Evolutionary conservation across 148 eudicot genomes (phyloP).

Genomic region (Camellia japonica): DNA sequence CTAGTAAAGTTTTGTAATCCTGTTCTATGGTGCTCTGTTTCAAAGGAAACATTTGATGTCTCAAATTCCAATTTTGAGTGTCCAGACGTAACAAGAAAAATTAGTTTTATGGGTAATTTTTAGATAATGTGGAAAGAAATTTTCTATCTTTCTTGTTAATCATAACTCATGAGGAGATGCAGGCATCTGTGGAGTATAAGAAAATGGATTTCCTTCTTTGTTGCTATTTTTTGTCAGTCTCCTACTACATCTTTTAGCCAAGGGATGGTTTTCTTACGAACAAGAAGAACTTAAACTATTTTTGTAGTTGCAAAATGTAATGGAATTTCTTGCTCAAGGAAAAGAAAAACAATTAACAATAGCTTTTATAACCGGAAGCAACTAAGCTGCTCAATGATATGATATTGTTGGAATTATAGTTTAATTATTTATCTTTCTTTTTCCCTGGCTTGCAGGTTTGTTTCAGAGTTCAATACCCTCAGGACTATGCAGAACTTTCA

Average conservation of each 20-base stretch:
- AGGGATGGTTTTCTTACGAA: background rate
- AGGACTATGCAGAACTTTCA: conserved; percentile 81
- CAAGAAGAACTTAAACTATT: background rate
- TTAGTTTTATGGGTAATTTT: background rate
- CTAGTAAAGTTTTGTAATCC: background rate
- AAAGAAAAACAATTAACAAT: background rate
- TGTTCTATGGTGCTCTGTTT: background rate
- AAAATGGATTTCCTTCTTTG: background rate
- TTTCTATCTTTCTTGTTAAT: background rate
- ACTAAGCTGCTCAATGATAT: background rate
- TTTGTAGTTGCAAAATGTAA: background rate
- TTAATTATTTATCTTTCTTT: conserved; percentile 3
- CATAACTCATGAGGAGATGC: background rate
- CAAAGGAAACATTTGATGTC: background rate
- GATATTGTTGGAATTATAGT: conserved; percentile 11
- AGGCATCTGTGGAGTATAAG: background rate
- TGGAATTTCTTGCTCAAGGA: background rate
- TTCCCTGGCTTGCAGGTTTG: conserved; percentile 66
- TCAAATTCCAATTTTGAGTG: background rate
- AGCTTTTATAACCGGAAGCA: background rate
- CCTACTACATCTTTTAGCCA: background rate
- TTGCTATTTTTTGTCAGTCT: background rate
- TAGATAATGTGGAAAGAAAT: background rate
- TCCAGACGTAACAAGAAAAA: background rate
- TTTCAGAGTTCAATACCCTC: conserved; percentile 90